Conservation (phyloP, 2,329 filamentous ascomycete genomes). For the Sarocladiaceae sp. region DNA sequence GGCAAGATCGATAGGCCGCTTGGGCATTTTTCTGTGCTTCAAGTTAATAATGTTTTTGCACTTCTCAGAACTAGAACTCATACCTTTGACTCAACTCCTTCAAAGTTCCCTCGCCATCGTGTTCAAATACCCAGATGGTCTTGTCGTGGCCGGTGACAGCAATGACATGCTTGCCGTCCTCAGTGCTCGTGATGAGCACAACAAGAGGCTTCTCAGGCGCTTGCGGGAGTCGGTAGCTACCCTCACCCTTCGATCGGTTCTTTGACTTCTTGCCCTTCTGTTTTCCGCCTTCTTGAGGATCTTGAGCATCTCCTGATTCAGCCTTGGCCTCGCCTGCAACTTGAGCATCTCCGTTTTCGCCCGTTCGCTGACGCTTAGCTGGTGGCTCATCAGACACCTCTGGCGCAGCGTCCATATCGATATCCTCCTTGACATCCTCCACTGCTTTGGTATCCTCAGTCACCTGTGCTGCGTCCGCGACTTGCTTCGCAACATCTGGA, state of each 20-base stretch:
- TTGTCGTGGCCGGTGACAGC: constrained; percentile 91
- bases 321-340: constrained; percentile 9
- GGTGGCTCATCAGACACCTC: constrained; percentile 25
- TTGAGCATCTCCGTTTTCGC: constrained; percentile 15
- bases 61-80: background rate
- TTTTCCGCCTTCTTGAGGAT: constrained; percentile 9
- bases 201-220: constrained; percentile 15
- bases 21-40: constrained; percentile 69
- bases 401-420: constrained; percentile 12
- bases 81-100: constrained; percentile 70
- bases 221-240: constrained; percentile 12
- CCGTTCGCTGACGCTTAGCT: constrained; percentile 28
- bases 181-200: constrained; percentile 59
- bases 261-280: constrained; percentile 23
- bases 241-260: constrained; percentile 25
- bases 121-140: constrained; percentile 74
- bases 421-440: constrained; percentile 14
- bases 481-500: constrained; percentile 33
- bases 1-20: constrained; percentile 74
- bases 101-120: constrained; percentile 58
- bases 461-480: constrained; percentile 11
- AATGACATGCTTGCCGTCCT: constrained; percentile 64
- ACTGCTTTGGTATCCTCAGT: background rate
- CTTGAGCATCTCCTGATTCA: constrained; percentile 16
- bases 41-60: background rate